Base-by-base conservation (phyloP, 495 filamentous ascomycete genomes). In the Friedmanniomyces endolithicus region DNA sequence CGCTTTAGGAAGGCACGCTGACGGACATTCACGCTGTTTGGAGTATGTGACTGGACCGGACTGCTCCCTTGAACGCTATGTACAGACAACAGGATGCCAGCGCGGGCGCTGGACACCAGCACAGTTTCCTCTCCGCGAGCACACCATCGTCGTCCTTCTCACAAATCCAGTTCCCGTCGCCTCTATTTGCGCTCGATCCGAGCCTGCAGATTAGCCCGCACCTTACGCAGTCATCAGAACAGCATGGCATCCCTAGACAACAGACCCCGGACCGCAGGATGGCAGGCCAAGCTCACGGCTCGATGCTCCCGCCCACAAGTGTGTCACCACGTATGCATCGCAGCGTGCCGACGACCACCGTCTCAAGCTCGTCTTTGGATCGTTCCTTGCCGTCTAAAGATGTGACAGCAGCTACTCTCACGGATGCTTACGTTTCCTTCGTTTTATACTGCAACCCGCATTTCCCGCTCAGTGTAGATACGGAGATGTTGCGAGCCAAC, bases 361-460 rank as follows among this genome's bases (percentile, higher is more conserved):
- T 23, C 1, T 8, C 40, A 24, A 25, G 17, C n/a, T 17, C 39
- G 25, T 69, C 55, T 0, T 50, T 23, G 40, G 67, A 75, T 52
- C 68, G 73, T 37, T 46, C 67, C 25, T 69, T 95, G 34, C 92
- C 92, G 20, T 75, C 84, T 20, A 77, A 75, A 31, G 76, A 81
- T 44, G 80, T 95, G 11, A 84, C 78, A 4, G 78, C 44, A 34
- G 78, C 78, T 11, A 84, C 80, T 3, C 82, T 98, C 55, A 89
- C 94, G 58, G 84, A 94, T 66, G 83, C 89, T 25, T 98, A 90
- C 67, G 83, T 88, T 54, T 64, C 74, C 59, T 98, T 96, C 64
- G 85, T 98, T 57, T 74, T 98, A 43, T 89, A 94, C 71, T 96
- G 92, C 60, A 73, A 73, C 55, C 70, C 70, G 16, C 59, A 54